Base-by-base conservation (phyloP, 2,329 filamentous ascomycete species). In the Metarhizium anisopliae region DNA sequence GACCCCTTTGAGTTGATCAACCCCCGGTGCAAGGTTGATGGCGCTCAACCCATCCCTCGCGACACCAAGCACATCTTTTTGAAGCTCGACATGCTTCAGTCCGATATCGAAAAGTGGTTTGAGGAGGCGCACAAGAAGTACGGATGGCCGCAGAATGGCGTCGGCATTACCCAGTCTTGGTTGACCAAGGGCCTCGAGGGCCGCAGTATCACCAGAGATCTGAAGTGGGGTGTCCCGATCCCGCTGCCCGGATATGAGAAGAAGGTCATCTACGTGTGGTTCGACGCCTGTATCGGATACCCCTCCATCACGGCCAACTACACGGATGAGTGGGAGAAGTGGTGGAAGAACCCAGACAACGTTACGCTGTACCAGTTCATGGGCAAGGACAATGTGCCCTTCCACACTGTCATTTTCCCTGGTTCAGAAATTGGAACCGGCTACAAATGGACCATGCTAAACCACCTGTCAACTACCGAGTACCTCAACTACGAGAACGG, bases 361-460 rank as follows among this genome's bases (percentile, higher is more conserved):
- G 91, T 96, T 51, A 82, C 87, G 67, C 81, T 96, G 13, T 96
- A 94, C 71, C 92, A 96, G 74, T 95, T 96, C 78, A 89, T 96
- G 83, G 92, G 92, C 73, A 96, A 96, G 67, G 71, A 76, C 64
- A 73, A 73, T 36, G 69, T 90, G 16, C 84, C 84, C 32, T 73
- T 72, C 63, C 91, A 96, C 74, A 89, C 87, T 49, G 89, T 96
- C 65, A 91, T 95, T 67, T 96, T 95, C 78, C 93, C 93, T 1
- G 89, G 83, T 35, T 91, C 86, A 47, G 88, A 96, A 69, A 78
- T 96, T 11, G 92, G 92, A 56, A 93, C 91, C 0, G 78, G 80
- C 49, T 86, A 95, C 63, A 85, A 86, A 60, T 96, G 92, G 92
- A 96, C 90, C 51, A 89, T 87, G 82, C 81, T 95, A 38, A 85